Evolutionary conservation across 129 eudicot genomes (phyloP).

Genomic region (Pulicaria dysenterica): DNA sequence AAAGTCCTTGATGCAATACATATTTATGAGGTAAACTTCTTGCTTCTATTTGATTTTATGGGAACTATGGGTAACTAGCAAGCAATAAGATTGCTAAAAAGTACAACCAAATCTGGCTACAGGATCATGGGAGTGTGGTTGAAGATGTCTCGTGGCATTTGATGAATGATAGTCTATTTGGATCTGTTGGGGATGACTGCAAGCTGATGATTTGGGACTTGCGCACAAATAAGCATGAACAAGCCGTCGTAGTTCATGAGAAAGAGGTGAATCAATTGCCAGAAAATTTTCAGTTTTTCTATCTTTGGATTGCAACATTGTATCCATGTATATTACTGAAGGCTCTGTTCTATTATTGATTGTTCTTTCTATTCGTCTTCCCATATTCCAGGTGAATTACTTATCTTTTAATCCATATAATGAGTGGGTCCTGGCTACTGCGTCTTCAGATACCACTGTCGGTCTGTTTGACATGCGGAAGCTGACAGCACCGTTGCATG

Average conservation of each 20-base stretch:
- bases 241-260: slow-evolving; percentile 78
- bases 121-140: slow-evolving; percentile 85
- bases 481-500: slow-evolving; percentile 73
- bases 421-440: slow-evolving; percentile 89
- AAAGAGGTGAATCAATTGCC: slow-evolving; percentile 61
- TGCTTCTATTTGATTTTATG: neutral
- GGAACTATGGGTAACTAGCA: neutral
- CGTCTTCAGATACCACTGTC: slow-evolving; percentile 91
- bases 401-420: slow-evolving; percentile 82
- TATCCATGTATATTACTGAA: neutral
- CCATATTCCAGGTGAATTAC: slow-evolving; percentile 69
- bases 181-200: slow-evolving; percentile 97
- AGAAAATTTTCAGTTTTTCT: neutral
- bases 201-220: slow-evolving; percentile 86
- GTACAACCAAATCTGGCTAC: neutral
- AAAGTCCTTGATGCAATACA: slow-evolving; percentile 66
- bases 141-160: slow-evolving; percentile 94
- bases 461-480: slow-evolving; percentile 91
- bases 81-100: neutral
- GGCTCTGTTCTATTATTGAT: neutral
- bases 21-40: slow-evolving; percentile 51
- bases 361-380: neutral
- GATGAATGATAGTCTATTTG: slow-evolving; percentile 75
- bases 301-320: slow-evolving; percentile 7
- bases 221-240: slow-evolving; percentile 78